phyloP scores from a whole-genome alignment of 2,329 filamentous ascomycete species.

The Ophiostoma piceae region DNA sequence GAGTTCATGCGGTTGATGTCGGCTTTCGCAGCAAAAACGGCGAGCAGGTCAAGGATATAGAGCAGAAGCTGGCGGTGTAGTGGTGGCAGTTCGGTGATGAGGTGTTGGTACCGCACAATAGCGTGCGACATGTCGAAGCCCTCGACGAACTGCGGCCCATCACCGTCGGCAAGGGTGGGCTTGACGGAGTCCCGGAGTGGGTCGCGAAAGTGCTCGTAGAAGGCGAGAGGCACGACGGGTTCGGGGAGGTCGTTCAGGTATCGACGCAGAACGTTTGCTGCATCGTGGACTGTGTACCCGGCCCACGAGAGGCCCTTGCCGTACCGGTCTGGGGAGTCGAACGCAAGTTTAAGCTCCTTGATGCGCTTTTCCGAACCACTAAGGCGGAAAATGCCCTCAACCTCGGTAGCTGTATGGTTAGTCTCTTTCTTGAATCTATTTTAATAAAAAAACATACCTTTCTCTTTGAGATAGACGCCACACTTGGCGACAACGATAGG shows the following conservation, averaged over 20 bases:
- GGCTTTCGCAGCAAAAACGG: constrained; percentile 94
- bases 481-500: constrained; percentile 98
- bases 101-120: constrained; percentile 75
- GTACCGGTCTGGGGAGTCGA: constrained; percentile 91
- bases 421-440: neutral
- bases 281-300: constrained; percentile 96
- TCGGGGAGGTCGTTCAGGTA: constrained; percentile 96
- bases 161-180: constrained; percentile 66
- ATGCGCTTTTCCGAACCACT: constrained; percentile 97
- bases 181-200: constrained; percentile 68
- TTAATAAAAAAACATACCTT: constrained; percentile 59
- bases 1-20: constrained; percentile 96
- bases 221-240: constrained; percentile 88
- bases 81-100: constrained; percentile 89
- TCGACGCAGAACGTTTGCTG: constrained; percentile 88
- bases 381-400: constrained; percentile 94
- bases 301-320: constrained; percentile 96
- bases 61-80: constrained; percentile 89
- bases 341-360: constrained; percentile 86
- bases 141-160: constrained; percentile 64
- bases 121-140: constrained; percentile 69
- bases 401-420: constrained; percentile 66
- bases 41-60: constrained; percentile 91
- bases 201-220: constrained; percentile 86
- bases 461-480: constrained; percentile 94